Percentiles rank a stretch among this genome's conserved stretches.
phyloP scores from a whole-genome alignment of 2,329 filamentous ascomycete species.

The Leptographium lundbergii region DNA sequence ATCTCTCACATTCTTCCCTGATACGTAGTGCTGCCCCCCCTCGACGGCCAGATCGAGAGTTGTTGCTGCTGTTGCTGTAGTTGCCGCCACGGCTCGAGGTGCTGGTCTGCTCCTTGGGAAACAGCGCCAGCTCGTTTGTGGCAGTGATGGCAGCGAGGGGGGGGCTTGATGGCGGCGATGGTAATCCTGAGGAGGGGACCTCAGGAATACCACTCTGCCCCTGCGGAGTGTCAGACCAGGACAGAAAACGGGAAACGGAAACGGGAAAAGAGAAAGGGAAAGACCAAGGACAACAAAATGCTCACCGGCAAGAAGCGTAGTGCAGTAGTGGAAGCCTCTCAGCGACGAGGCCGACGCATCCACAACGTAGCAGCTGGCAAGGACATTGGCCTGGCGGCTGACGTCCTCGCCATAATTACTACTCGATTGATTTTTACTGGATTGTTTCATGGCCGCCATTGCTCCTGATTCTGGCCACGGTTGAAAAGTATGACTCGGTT shows the following conservation, averaged over 20 bases:
- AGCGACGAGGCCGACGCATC: slow-evolving; percentile 54
- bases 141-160: slow-evolving; percentile 65
- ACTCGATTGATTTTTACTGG: slow-evolving; percentile 57
- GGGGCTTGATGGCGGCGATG: slow-evolving; percentile 79
- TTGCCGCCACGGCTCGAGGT: slow-evolving; percentile 12
- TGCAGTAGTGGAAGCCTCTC: slow-evolving; percentile 87
- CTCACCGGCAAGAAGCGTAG: slow-evolving; percentile 72
- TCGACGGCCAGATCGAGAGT: slow-evolving; percentile 38
- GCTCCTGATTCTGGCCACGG: slow-evolving; percentile 20
- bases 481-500: neutral
- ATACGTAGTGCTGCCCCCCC: slow-evolving; percentile 94
- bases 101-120: slow-evolving; percentile 34
- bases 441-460: slow-evolving; percentile 61
- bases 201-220: slow-evolving; percentile 93
- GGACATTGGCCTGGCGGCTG: slow-evolving; percentile 57
- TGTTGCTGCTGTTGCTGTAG: slow-evolving; percentile 19
- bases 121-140: slow-evolving; percentile 53
- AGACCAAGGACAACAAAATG: slow-evolving; percentile 7
- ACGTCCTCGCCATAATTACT: slow-evolving; percentile 64
- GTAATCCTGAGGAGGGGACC: slow-evolving; percentile 73
- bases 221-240: slow-evolving; percentile 25
- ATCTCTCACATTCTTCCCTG: slow-evolving; percentile 99
- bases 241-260: too few species aligned
- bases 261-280: neutral
- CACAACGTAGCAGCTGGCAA: slow-evolving; percentile 86